Percentiles rank a stretch among this genome's conserved stretches.
Conservation (phyloP, 106 monocot genomes). For the Dendrobium catenatum region DNA sequence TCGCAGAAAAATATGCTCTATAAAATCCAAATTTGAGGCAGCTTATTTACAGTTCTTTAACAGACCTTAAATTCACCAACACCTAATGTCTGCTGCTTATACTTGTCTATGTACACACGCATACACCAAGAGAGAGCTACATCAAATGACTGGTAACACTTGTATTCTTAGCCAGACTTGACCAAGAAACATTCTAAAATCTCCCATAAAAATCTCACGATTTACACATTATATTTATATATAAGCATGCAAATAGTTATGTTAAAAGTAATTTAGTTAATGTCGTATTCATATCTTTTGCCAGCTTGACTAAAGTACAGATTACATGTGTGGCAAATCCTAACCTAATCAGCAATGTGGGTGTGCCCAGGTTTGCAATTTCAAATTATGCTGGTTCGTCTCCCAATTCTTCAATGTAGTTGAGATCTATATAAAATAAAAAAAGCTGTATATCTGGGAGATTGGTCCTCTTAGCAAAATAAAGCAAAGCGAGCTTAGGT, state of each 20-base stretch:
- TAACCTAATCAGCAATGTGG: background rate
- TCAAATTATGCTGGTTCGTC: background rate
- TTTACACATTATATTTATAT: background rate
- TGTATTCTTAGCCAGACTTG: background rate
- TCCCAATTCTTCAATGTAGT: background rate
- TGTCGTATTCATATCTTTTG: background rate
- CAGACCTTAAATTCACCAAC: too few relatives aligned
- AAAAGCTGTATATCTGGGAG: background rate
- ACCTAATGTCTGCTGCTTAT: too few relatives aligned
- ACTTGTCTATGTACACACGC: too few relatives aligned
- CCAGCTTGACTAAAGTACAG: background rate
- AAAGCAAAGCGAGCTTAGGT: too few relatives aligned
- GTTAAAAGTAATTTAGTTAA: background rate
- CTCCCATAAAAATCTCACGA: background rate
- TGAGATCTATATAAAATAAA: background rate
- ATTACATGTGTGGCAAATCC: background rate
- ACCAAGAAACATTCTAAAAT: background rate
- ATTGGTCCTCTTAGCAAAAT: background rate
- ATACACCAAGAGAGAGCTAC: background rate
- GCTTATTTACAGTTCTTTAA: too few relatives aligned
- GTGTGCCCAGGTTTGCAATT: background rate
- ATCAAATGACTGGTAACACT: background rate
- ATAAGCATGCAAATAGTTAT: background rate
- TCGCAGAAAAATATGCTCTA: too few relatives aligned
- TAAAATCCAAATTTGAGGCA: too few relatives aligned